Evolutionary conservation across 2,329 filamentous ascomycete genomes (phyloP).

Genomic region (Xylariaceae sp.): DNA sequence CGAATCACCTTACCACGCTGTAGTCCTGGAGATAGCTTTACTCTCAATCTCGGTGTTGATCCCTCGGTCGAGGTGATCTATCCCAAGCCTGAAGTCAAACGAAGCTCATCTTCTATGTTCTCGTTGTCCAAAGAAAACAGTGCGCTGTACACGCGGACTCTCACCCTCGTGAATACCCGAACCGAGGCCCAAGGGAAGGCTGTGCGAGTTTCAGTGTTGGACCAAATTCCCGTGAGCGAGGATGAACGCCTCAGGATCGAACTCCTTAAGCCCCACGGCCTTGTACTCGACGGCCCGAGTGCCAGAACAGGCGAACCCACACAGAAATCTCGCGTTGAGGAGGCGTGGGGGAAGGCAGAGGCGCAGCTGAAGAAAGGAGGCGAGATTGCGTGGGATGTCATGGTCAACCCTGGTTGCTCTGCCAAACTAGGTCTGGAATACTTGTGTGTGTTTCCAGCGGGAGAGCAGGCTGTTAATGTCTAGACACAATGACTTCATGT

Average conservation of each 20-base stretch:
- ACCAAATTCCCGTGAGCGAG: conserved; percentile 67
- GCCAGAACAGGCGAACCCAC: conserved; percentile 45
- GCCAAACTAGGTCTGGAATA: conserved; percentile 67
- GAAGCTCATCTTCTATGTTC: conserved; percentile 58
- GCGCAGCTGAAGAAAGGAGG: conserved; percentile 62
- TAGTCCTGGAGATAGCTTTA: conserved; percentile 59
- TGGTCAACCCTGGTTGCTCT: conserved; percentile 61
- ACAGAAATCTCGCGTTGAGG: conserved; percentile 40
- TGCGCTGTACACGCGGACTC: conserved; percentile 54
- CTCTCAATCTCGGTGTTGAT: conserved; percentile 64
- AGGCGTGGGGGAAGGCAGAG: conserved; percentile 60
- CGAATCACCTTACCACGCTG: conserved; percentile 61
- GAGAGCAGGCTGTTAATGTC: conserved; percentile 47
- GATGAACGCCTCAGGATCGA: conserved; percentile 63
- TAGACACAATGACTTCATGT: too few relatives aligned
- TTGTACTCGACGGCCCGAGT: conserved; percentile 47
- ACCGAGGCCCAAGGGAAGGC: conserved; percentile 42
- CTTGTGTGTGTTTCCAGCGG: conserved; percentile 60
- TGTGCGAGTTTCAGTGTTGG: conserved; percentile 58
- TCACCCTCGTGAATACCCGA: conserved; percentile 59
- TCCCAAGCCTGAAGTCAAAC: conserved; percentile 59
- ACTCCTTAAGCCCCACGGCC: conserved; percentile 54
- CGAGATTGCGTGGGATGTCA: conserved; percentile 64
- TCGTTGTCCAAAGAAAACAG: conserved; percentile 59
- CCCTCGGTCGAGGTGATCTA: conserved; percentile 62